Evolutionary conservation across 257 asterid genomes (phyloP).

Genomic region (Dorcoceras hygrometricum): DNA sequence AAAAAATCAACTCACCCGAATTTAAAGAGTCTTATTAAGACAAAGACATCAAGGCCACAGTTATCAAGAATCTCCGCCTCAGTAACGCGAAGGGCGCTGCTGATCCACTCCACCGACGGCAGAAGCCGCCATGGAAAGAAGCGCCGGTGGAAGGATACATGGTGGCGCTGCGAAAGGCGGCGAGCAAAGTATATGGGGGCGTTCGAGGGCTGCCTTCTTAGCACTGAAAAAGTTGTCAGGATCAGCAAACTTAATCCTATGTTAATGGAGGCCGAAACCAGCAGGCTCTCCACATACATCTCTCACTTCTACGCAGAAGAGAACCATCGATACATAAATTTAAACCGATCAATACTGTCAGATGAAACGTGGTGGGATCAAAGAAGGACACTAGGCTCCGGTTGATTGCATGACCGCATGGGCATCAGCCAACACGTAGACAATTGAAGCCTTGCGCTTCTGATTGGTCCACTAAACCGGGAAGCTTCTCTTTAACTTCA

Average conservation of each 20-base stretch:
- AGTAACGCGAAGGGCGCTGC: constrained; percentile 44
- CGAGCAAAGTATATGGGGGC: constrained; percentile 75
- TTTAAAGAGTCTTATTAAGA: constrained; percentile 67
- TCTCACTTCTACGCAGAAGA: not conserved
- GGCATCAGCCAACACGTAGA: too few species aligned
- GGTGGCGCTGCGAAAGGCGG: constrained; percentile 64
- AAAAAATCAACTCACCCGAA: constrained; percentile 51
- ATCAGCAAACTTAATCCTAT: constrained; percentile 63
- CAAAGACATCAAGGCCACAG: constrained; percentile 77
- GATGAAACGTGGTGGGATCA: constrained; percentile 36
- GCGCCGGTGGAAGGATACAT: constrained; percentile 34
- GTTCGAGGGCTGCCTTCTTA: constrained; percentile 59
- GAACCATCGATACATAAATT: not conserved
- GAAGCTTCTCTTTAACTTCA: too few species aligned
- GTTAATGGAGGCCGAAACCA: constrained; percentile 73
- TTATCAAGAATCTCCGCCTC: constrained; percentile 73
- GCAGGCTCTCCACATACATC: constrained; percentile 67
- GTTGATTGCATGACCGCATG: constrained; percentile 37
- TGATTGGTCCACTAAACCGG: too few species aligned
- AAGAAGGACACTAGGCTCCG: constrained; percentile 19
- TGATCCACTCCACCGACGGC: constrained; percentile 75
- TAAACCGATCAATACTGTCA: not conserved
- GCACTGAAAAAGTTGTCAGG: constrained; percentile 63
- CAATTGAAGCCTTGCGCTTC: too few species aligned
- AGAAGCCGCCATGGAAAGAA: constrained; percentile 44